Evolutionary conservation across 768 basidiomycete species (phyloP).

Genomic region (Podaxis rugospora): DNA sequence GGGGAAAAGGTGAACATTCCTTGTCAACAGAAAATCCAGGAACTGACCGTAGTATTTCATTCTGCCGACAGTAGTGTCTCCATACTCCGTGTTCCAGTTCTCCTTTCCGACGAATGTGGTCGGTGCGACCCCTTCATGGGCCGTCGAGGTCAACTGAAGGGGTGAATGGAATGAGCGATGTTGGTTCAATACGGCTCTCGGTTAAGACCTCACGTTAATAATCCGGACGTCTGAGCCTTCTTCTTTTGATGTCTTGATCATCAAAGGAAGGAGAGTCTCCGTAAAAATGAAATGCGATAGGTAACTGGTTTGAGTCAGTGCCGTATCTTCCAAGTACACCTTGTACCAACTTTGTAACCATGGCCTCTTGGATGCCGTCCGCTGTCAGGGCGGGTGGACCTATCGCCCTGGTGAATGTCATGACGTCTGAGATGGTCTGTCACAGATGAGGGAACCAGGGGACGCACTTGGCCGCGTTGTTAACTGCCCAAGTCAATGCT

Average conservation of each 20-base stretch:
- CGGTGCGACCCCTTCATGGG: slow-evolving; percentile 18
- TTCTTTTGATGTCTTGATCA: slow-evolving; percentile 43
- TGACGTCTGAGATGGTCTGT: background rate
- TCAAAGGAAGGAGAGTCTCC: slow-evolving; percentile 45
- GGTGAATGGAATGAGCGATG: background rate
- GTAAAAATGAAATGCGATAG: slow-evolving; percentile 55
- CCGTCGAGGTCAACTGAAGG: slow-evolving; percentile 29
- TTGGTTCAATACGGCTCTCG: background rate
- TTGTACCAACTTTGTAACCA: slow-evolving; percentile 3
- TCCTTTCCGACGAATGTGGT: slow-evolving; percentile 26
- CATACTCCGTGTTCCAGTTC: slow-evolving; percentile 32
- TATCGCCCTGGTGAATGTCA: background rate
- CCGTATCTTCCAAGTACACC: background rate
- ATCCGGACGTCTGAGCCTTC: slow-evolving; percentile 55
- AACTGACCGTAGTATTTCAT: slow-evolving; percentile 28
- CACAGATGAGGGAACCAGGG: background rate
- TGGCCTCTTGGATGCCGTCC: slow-evolving; percentile 14
- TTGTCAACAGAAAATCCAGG: background rate
- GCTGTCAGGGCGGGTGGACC: slow-evolving; percentile 14
- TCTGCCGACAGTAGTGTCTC: slow-evolving; percentile 15
- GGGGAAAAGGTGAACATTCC: background rate
- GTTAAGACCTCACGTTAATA: slow-evolving; percentile 39
- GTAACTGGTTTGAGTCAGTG: slow-evolving; percentile 29
- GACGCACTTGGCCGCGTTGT: slow-evolving; percentile 36
- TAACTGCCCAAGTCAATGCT: slow-evolving; percentile 30